phyloP scores from a whole-genome alignment of 2,329 filamentous ascomycete species.

The Fusarium stilboides region DNA sequence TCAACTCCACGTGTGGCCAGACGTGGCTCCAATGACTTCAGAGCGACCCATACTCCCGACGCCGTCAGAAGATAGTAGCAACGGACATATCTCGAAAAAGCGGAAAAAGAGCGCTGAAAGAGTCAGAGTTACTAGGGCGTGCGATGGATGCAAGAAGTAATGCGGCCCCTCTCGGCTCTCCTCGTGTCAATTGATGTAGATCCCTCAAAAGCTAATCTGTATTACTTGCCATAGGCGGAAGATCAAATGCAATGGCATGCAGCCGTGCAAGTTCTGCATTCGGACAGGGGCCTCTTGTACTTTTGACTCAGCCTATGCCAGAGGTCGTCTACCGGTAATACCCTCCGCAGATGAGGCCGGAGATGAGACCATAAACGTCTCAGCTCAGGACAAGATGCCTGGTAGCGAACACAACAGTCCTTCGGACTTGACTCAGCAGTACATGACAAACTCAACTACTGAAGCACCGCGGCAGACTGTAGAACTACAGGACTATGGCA shows the following conservation, averaged over 20 bases:
- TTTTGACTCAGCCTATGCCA: conserved; percentile 47
- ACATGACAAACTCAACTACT: background rate
- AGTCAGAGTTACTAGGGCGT: conserved; percentile 47
- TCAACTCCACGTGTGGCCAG: background rate
- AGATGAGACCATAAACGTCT: conserved; percentile 16
- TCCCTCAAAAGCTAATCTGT: conserved; percentile 20
- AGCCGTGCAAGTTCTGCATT: conserved; percentile 47
- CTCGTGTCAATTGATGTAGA: background rate
- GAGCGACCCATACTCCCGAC: conserved; percentile 28
- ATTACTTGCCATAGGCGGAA: conserved; percentile 36
- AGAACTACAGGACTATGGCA: conserved; percentile 18
- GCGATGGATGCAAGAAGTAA: conserved; percentile 50
- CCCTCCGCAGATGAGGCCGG: conserved; percentile 27
- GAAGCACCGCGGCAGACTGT: conserved; percentile 4
- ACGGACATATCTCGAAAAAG: conserved; percentile 25
- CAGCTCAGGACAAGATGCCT: conserved; percentile 16
- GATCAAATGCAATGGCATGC: conserved; percentile 48
- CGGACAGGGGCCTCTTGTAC: conserved; percentile 43
- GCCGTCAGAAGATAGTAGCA: conserved; percentile 21
- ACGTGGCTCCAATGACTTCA: conserved; percentile 25
- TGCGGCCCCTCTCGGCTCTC: background rate
- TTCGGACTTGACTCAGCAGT: conserved; percentile 17
- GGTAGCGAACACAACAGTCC: conserved; percentile 14
- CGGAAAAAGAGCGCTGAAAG: conserved; percentile 48
- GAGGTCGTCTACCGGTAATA: conserved; percentile 45